These are phyloP conservation scores for Bombardia bombarda DNA, from an alignment of 495 filamentous ascomycete species.

Conservation along the genomic window DNA sequence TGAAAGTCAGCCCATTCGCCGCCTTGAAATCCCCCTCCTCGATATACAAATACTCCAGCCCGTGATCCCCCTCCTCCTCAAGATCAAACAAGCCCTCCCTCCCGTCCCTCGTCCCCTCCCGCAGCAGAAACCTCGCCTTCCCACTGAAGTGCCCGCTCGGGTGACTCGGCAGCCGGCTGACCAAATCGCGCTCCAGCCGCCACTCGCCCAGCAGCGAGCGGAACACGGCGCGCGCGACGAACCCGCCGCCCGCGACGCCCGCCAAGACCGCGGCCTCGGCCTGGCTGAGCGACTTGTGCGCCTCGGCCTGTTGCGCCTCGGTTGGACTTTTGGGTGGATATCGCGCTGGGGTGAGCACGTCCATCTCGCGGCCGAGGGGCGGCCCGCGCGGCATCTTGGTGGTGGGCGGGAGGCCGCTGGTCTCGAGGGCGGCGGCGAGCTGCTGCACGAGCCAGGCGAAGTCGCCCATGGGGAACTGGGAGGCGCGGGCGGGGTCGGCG, in stretches of 20 bases:
- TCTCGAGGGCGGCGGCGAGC: constrained; percentile 47
- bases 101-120: constrained; percentile 40
- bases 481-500: constrained; percentile 32
- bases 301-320: constrained; percentile 13
- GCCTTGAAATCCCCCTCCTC: constrained; percentile 54
- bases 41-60: constrained; percentile 59
- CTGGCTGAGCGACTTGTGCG: constrained; percentile 20
- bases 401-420: constrained; percentile 22
- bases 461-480: constrained; percentile 76
- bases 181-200: constrained; percentile 46
- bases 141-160: constrained; percentile 56
- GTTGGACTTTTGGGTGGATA: constrained; percentile 21
- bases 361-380: constrained; percentile 30
- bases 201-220: constrained; percentile 67
- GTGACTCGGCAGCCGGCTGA: constrained; percentile 36
- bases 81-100: constrained; percentile 29
- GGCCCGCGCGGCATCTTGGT: constrained; percentile 22
- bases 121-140: constrained; percentile 53
- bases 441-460: constrained; percentile 73
- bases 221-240: constrained; percentile 58
- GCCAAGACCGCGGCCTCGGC: constrained; percentile 26
- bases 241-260: constrained; percentile 30
- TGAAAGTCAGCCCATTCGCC: constrained; percentile 36
- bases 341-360: constrained; percentile 37
- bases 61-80: constrained; percentile 26